Percentiles rank a stretch among this genome's conserved stretches.
phyloP scores from a whole-genome alignment of 139 green algal genomes.

The Astrephomene gubernaculifera region DNA sequence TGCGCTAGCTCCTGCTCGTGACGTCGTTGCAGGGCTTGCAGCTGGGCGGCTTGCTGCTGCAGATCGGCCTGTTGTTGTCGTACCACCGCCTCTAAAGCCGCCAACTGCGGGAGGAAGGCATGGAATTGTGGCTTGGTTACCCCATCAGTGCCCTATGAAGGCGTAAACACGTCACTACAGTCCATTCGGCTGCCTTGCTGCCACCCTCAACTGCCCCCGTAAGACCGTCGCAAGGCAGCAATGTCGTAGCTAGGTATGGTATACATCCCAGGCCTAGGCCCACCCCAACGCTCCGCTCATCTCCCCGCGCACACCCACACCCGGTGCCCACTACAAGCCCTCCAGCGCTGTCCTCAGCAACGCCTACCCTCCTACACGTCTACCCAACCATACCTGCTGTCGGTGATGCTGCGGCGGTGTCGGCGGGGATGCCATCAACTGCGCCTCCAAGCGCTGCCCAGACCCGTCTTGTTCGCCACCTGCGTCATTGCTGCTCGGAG shows the following conservation, averaged over 20 bases:
- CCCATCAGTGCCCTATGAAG: too few relatives aligned
- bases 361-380: too few relatives aligned
- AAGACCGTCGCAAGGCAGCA: background rate
- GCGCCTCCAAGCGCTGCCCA: too few relatives aligned
- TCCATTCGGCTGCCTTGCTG: background rate
- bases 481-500: too few relatives aligned
- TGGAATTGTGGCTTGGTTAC: too few relatives aligned
- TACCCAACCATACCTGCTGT: too few relatives aligned
- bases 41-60: background rate
- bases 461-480: too few relatives aligned
- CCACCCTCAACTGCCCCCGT: background rate
- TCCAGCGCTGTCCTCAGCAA: too few relatives aligned
- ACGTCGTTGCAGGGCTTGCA: background rate
- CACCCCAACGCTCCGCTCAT: background rate
- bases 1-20: conserved; percentile 10
- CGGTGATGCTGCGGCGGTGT: too few relatives aligned
- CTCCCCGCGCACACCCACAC: too few relatives aligned
- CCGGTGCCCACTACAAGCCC: too few relatives aligned
- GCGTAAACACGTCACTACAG: background rate
- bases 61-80: background rate
- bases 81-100: background rate
- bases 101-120: background rate
- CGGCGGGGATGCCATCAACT: too few relatives aligned
- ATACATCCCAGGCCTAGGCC: background rate
- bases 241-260: background rate